A percentile compares a stretch with the other conserved stretches of the same genome.
Conservation (phyloP, 371 early-diverging fungal species). For the Mucor irregularis region DNA sequence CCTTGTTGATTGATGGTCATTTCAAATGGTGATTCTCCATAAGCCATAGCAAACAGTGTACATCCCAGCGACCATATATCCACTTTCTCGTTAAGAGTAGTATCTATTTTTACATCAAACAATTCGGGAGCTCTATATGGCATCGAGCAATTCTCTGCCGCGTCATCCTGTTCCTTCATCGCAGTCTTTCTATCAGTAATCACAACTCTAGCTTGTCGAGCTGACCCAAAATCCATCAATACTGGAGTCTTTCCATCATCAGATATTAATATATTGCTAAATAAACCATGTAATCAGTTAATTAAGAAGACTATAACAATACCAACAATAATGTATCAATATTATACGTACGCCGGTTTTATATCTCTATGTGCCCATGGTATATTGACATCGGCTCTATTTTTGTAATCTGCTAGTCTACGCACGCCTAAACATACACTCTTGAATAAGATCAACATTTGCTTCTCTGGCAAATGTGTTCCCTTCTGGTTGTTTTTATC, state of each 20-base stretch:
- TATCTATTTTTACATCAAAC: conserved; percentile 74
- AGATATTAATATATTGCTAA: conserved; percentile 58
- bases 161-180: conserved; percentile 71
- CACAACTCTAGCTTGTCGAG: conserved; percentile 56
- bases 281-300: no score
- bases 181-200: conserved; percentile 66
- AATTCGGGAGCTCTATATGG: conserved; percentile 82
- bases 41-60: conserved; percentile 75
- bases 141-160: conserved; percentile 76
- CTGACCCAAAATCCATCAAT: conserved; percentile 82
- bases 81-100: conserved; percentile 65
- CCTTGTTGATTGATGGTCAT: conserved; percentile 67
- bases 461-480: conserved; percentile 55
- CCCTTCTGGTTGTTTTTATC: conserved; percentile 37
- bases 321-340: not conserved
- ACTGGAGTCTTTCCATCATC: conserved; percentile 71
- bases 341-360: conserved; percentile 69
- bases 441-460: conserved; percentile 60
- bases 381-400: conserved; percentile 44
- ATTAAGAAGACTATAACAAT: not conserved
- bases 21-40: conserved; percentile 76
- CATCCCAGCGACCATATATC: conserved; percentile 86
- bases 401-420: conserved; percentile 55
- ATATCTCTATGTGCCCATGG: conserved; percentile 81
- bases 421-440: conserved; percentile 65